Base-by-base conservation (phyloP, 2,329 filamentous ascomycete species). In the Acrodontium crateriforme region DNA sequence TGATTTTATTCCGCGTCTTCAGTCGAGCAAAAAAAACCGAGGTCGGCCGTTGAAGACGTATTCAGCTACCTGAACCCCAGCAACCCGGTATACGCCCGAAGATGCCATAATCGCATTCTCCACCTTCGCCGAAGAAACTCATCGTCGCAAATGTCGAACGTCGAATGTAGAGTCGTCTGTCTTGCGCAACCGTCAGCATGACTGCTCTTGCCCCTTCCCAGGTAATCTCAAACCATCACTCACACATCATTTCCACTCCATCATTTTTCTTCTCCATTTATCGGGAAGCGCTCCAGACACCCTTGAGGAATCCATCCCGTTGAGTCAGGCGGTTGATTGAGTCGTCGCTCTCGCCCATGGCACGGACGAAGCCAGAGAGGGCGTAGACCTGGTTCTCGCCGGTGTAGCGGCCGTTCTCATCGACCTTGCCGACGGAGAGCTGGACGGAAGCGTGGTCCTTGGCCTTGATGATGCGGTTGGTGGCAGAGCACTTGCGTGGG, bases 401-500 rank as follows among this genome's bases (percentile, higher is more conserved):
- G 49, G 82, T 83, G 67, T 85, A 84, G 54, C 85, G 82, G 61
- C 89, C 89, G 69, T 85, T 91, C 78, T 98, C 89, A 65, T 95
- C 87, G 53, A 98, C 89, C 72, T 94, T 95, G 64, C 78, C 87
- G 59, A 98, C 71, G 53, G 78, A 82, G 65, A 98, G 83, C 68
- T 98, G 89, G 53, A 95, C 89, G 41, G 82, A 92, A 54, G 83
- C 87, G 74, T 98, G 89, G 69, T 98, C 89, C 72, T 95, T 94
- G 71, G 89, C 84, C 73, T 94, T 94, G 78, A 98, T 95, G 74
- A 95, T 94, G 69, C 89, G 83, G 82, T 92, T 91, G 64, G 87
- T 93, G 53, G 85, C 85, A 64, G 74, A 83, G 81, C 87, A 95
- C 73, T 94, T 95, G 73, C 87, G 83, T 62, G 84, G 84, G 72